A percentile compares a stretch with the other conserved stretches of the same genome.
These are phyloP conservation scores for Pseudozyma hubeiensis DNA, from an alignment of 1,284 basidiomycete species.

Conservation along the genomic window DNA sequence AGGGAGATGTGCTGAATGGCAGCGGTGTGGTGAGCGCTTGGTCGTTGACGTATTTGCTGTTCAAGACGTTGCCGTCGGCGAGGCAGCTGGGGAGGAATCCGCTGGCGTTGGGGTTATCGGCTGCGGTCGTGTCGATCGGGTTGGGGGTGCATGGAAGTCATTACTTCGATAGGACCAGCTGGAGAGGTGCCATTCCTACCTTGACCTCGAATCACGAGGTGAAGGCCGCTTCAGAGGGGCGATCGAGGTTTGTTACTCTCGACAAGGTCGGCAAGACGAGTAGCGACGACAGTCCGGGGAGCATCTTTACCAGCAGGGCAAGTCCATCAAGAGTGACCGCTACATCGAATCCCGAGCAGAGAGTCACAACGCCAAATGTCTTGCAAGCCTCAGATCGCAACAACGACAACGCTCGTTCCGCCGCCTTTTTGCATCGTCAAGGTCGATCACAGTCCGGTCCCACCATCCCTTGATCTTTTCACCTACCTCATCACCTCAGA, in stretches of 20 bases:
- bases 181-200: slow-evolving; percentile 56
- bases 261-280: slow-evolving; percentile 21
- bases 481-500: neutral
- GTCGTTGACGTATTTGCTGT: slow-evolving; percentile 62
- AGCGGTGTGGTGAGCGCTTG: slow-evolving; percentile 60
- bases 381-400: neutral
- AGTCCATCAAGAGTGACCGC: no score
- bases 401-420: slow-evolving; percentile 29
- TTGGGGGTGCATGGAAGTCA: slow-evolving; percentile 57
- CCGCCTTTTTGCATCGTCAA: slow-evolving; percentile 27
- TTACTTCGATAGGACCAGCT: slow-evolving; percentile 63
- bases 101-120: slow-evolving; percentile 34
- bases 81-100: slow-evolving; percentile 40
- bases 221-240: neutral
- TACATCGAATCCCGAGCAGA: neutral
- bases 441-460: neutral
- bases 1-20: slow-evolving; percentile 60
- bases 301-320: no score
- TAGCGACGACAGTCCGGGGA: neutral
- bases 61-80: slow-evolving; percentile 48
- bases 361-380: no score
- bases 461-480: slow-evolving; percentile 4
- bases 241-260: slow-evolving; percentile 16
- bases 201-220: slow-evolving; percentile 9
- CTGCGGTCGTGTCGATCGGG: slow-evolving; percentile 37